Conservation (phyloP, 495 filamentous ascomycete species). For the Baudoinia panamericana region DNA sequence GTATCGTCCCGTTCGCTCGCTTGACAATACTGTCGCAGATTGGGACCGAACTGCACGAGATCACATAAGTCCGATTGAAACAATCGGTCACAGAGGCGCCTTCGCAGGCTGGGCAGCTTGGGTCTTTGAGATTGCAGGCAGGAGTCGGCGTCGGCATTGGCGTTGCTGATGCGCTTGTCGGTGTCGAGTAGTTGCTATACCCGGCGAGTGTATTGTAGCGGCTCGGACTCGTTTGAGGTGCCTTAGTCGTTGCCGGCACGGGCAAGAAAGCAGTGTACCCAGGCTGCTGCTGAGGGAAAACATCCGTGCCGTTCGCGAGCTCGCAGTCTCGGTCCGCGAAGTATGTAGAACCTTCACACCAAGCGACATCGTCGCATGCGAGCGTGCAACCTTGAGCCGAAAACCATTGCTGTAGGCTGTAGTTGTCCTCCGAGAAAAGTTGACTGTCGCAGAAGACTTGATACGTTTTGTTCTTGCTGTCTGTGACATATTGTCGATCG, state of each 20-base stretch:
- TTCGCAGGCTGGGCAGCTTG: constrained; percentile 5
- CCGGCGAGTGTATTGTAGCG: no score
- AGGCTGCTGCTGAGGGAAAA: constrained; percentile 5
- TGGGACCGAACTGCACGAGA: background rate
- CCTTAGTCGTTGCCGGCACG: background rate
- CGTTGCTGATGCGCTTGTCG: no score
- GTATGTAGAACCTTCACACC: constrained; percentile 9
- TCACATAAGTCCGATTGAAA: constrained; percentile 4
- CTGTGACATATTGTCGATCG: background rate
- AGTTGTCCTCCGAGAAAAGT: constrained; percentile 5
- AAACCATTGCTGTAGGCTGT: constrained; percentile 2
- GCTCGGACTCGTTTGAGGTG: no score
- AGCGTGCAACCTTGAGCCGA: constrained; percentile 6
- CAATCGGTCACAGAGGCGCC: background rate
- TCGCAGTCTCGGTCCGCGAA: constrained; percentile 7
- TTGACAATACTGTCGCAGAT: constrained; percentile 1
- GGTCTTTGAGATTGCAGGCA: background rate
- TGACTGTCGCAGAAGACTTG: constrained; percentile 10
- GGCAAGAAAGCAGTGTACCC: constrained; percentile 15
- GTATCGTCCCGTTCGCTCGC: background rate
- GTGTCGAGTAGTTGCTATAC: no score
- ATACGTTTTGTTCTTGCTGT: constrained; percentile 1
- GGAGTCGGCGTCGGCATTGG: background rate
- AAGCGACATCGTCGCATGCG: constrained; percentile 7
- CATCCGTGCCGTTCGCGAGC: constrained; percentile 9